Base-by-base conservation (phyloP, 1,284 basidiomycete genomes). In the Abortiporus biennis region DNA sequence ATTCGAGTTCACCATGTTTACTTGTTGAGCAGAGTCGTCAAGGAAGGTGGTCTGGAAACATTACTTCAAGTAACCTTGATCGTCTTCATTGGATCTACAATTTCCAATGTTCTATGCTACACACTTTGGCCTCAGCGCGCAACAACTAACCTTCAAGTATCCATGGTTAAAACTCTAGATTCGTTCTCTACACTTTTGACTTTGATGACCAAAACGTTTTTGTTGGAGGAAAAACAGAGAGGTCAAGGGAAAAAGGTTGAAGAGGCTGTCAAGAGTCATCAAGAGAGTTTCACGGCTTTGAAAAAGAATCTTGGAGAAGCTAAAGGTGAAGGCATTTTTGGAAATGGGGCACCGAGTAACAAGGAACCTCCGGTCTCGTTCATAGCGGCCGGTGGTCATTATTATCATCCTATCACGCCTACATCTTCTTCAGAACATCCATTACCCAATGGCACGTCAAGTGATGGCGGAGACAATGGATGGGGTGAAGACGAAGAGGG, bases 101-200 rank as follows among this genome's bases (percentile, higher is more conserved):
- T 93, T 49, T 85, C 91, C 27, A 95, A 94, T 58, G 31, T 89
- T 13, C 80, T 92, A 29, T 98, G 92, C 63, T 85, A 85, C 54
- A 52, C 72, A 25, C 61, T 98, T 8, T 95, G 91, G 91, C 90
- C 69, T 21, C 84, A 76, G 57, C 87, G 84, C 27, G 94, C 94
- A 0, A 91, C 88, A 0, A 72, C 75, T 13, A 85, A 85, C 44
- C 75, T 99, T 5, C 91, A 94, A 61, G 71, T 62, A 29, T 80
- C 91, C 57, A 92, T 96, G 79, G 78, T 78, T 30, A 83, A 81
- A 55, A 92, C 90, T 0, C 71, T 97, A 12, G 80, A 85, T 46
- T 94, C 91, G 0, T 96, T 93, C 58, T 77, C 84, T 0, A 95
- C 89, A 0, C 72, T 97, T 3, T 69, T 96, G 2, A 71, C 75